Conservation (phyloP, 306 rosid genomes). For the Acacia confusa region DNA sequence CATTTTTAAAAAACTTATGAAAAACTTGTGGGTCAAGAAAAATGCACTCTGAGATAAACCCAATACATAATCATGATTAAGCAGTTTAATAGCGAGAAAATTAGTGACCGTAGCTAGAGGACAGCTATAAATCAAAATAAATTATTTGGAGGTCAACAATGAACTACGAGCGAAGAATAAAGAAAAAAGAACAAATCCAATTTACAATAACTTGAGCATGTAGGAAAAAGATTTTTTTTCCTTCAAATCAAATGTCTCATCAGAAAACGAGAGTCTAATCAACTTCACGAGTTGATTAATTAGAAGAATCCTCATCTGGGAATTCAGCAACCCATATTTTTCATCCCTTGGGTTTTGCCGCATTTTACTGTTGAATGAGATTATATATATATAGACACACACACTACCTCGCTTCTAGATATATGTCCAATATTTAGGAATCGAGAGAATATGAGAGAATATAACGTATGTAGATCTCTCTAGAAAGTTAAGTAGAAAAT, state of each 20-base stretch:
- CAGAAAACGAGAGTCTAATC: not conserved
- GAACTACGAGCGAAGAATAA: not conserved
- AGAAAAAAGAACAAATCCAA: not conserved
- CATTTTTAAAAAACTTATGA: not conserved
- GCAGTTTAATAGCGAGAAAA: not conserved
- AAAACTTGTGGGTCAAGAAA: not conserved
- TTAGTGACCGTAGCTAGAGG: not conserved
- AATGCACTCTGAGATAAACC: not conserved
- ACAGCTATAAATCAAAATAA: not conserved
- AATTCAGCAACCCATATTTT: not conserved
- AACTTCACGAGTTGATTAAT: not conserved
- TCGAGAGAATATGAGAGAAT: no score
- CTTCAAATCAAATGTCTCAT: constrained; percentile 3
- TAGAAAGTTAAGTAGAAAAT: not conserved
- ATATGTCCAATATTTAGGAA: no score
- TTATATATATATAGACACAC: no score
- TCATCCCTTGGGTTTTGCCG: not conserved
- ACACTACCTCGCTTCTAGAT: no score
- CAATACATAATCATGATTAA: not conserved
- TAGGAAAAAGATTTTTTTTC: not conserved
- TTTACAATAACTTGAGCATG: not conserved
- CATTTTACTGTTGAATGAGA: not conserved
- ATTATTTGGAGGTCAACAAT: not conserved
- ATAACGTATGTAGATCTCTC: not conserved
- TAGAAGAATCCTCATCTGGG: not conserved